A percentile compares a stretch with the other conserved stretches of the same genome.
phyloP scores from a whole-genome alignment of 1,284 basidiomycete species.

The Wolfiporia cocos region DNA sequence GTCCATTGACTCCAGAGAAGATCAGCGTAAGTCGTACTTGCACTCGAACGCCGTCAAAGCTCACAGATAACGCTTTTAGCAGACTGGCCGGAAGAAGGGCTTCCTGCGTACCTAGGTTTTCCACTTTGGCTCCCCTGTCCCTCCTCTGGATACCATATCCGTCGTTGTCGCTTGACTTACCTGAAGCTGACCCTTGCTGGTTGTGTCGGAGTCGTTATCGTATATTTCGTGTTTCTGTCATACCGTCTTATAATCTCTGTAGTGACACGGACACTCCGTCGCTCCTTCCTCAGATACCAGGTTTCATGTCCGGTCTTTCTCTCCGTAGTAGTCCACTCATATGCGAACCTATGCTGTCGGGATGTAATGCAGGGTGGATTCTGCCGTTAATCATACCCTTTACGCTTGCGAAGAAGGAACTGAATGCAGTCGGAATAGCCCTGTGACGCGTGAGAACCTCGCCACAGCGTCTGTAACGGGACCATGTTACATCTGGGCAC shows the following conservation, averaged over 20 bases:
- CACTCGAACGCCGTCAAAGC: not conserved
- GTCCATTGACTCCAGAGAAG: constrained; percentile 95
- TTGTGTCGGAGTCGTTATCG: constrained; percentile 31
- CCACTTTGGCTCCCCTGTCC: not conserved
- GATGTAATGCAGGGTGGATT: constrained; percentile 28
- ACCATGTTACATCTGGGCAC: too few relatives aligned
- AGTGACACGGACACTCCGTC: constrained; percentile 31
- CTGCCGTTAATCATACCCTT: constrained; percentile 31
- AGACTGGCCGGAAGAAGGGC: constrained; percentile 69
- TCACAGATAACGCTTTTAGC: too few relatives aligned
- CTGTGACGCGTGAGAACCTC: too few relatives aligned
- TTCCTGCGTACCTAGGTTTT: constrained; percentile 60
- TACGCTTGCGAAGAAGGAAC: constrained; percentile 26
- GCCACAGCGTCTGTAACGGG: too few relatives aligned
- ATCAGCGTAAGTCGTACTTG: constrained; percentile 44
- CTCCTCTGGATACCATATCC: constrained; percentile 8
- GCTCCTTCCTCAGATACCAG: constrained; percentile 61
- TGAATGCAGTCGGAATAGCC: too few relatives aligned
- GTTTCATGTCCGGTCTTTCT: constrained; percentile 36
- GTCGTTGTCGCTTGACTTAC: constrained; percentile 3
- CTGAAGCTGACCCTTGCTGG: constrained; percentile 9
- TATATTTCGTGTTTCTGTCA: constrained; percentile 40
- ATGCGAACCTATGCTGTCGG: constrained; percentile 29
- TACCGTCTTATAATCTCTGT: constrained; percentile 24
- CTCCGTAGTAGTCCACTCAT: constrained; percentile 35